Conservation (phyloP, 768 basidiomycete genomes). For the Albatrellus ellisii region DNA sequence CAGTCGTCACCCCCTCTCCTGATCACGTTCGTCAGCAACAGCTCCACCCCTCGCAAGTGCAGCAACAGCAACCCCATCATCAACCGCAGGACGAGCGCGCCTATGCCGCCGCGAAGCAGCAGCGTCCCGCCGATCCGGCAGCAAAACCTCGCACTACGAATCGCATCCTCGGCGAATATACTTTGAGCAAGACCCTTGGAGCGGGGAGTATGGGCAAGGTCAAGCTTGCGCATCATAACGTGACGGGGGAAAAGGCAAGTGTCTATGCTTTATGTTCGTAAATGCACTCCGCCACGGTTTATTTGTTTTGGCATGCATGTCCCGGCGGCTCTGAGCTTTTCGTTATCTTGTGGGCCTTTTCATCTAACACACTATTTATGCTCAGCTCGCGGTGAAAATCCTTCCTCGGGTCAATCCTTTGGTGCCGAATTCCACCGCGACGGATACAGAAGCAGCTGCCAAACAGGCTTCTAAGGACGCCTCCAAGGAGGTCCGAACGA, state of each 20-base stretch:
- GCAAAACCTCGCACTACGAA: conserved; percentile 22
- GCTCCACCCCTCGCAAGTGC: conserved; percentile 15
- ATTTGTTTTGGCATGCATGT: too few species aligned
- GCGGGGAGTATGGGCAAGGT: conserved; percentile 99
- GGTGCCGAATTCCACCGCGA: conserved; percentile 32
- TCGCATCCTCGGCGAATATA: conserved; percentile 84
- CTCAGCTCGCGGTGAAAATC: conserved; percentile 95
- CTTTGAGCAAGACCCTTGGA: conserved; percentile 90
- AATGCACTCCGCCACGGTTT: too few species aligned
- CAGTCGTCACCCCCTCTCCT: conserved; percentile 14
- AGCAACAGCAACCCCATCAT: conserved; percentile 15
- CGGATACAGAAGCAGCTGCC: conserved; percentile 43
- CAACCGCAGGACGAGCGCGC: conserved; percentile 16
- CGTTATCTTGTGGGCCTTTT: too few species aligned
- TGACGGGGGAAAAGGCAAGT: conserved; percentile 85
- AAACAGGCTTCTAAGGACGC: conserved; percentile 83
- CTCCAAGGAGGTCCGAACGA: conserved; percentile 90
- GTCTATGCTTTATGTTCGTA: too few species aligned
- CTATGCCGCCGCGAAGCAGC: too few species aligned
- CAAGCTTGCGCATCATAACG: conserved; percentile 83
- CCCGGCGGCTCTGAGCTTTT: too few species aligned
- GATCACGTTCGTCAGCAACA: too few species aligned
- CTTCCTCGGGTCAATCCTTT: conserved; percentile 74
- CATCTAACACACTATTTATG: background rate
- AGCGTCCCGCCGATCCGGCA: too few species aligned